phyloP scores from a whole-genome alignment of 805 yeast species.

The Lipomyces japonicus region DNA sequence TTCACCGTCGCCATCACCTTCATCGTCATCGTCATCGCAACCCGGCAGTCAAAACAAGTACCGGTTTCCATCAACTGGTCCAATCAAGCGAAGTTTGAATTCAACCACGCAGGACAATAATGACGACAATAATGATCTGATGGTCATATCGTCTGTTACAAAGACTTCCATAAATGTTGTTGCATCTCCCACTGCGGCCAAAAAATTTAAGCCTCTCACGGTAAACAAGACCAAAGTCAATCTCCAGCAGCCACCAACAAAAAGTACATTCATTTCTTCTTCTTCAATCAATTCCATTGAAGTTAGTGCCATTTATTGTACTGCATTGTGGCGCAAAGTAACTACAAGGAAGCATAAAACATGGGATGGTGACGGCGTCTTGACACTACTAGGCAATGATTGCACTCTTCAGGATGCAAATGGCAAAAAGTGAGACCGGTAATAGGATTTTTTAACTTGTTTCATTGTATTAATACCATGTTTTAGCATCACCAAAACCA shows the following conservation, averaged over 20 bases:
- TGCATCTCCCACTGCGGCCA: no score
- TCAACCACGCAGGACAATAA: neutral
- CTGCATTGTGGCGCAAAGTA: constrained; percentile 65
- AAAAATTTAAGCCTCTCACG: no score
- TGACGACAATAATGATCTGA: neutral
- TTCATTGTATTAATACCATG: constrained; percentile 7
- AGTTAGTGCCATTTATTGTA: constrained; percentile 15
- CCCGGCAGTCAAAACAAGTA: neutral
- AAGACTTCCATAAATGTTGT: no score
- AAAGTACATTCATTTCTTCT: no score
- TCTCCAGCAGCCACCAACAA: no score
- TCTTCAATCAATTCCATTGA: no score
- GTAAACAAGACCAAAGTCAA: no score
- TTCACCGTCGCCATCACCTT: neutral
- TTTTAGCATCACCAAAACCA: constrained; percentile 2
- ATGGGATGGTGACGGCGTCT: constrained; percentile 90
- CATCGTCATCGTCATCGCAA: neutral
- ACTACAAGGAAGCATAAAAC: constrained; percentile 77
- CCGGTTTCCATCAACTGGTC: neutral
- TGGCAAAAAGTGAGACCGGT: constrained; percentile 13
- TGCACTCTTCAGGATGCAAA: constrained; percentile 34
- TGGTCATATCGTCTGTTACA: no score
- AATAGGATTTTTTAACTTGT: neutral
- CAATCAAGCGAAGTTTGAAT: neutral
- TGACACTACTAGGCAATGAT: constrained; percentile 35